Evolutionary conservation across 2,329 filamentous ascomycete species (phyloP).

Genomic region (Plectosphaerella plurivora): DNA sequence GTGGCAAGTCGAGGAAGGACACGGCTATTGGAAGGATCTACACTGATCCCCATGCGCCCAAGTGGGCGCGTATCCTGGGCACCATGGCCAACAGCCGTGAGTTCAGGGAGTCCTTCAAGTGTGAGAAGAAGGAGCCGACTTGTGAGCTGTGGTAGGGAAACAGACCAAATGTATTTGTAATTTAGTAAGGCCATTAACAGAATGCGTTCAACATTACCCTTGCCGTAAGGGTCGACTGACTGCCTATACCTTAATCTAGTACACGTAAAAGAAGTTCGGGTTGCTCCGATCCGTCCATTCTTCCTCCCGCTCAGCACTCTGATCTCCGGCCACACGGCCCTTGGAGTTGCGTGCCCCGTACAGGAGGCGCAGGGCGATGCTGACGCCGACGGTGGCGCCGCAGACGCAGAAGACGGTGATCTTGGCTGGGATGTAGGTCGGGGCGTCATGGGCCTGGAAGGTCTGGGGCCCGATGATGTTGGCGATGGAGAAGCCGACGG

Average conservation of each 20-base stretch:
- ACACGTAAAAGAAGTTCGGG: background rate
- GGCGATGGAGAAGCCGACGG: slow-evolving; percentile 9
- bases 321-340: background rate
- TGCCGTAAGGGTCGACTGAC: too few relatives aligned
- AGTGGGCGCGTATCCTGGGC: slow-evolving; percentile 55
- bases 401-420: background rate
- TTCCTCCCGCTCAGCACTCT: background rate
- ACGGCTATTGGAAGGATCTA: slow-evolving; percentile 53
- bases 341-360: background rate
- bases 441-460: slow-evolving; percentile 28
- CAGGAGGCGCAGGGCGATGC: background rate
- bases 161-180: background rate
- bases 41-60: slow-evolving; percentile 62
- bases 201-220: too few relatives aligned
- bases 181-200: too few relatives aligned
- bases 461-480: slow-evolving; percentile 34
- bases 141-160: slow-evolving; percentile 10
- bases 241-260: background rate
- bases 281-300: background rate
- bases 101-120: slow-evolving; percentile 65
- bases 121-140: slow-evolving; percentile 44
- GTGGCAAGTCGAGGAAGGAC: slow-evolving; percentile 57
- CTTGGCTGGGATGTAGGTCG: slow-evolving; percentile 7
- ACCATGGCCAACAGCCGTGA: slow-evolving; percentile 64
- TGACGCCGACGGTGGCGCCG: background rate